phyloP scores from a whole-genome alignment of 2,329 filamentous ascomycete genomes.

The Phaeosphaeriaceae sp. region DNA sequence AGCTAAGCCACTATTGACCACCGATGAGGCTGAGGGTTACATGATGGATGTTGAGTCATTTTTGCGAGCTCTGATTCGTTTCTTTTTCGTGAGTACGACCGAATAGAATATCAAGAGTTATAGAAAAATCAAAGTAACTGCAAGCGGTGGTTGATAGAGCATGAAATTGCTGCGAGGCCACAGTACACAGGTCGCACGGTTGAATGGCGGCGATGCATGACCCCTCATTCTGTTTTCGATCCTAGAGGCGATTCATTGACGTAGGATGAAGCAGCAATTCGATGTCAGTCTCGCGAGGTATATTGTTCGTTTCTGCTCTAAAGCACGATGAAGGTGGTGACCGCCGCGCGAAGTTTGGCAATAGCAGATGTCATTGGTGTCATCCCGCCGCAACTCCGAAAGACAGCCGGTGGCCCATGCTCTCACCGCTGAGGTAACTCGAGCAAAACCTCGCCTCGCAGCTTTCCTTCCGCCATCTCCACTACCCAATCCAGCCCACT shows the following conservation, averaged over 20 bases:
- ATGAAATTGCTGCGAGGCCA: neutral
- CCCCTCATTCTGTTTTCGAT: no score
- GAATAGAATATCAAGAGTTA: neutral
- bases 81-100: neutral
- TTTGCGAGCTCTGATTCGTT: neutral
- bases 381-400: constrained; percentile 22
- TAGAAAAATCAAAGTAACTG: neutral
- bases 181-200: no score
- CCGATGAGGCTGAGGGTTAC: neutral
- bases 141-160: neutral
- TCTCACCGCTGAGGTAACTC: constrained; percentile 14
- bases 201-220: no score
- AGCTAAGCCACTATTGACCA: neutral
- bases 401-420: constrained; percentile 27
- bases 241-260: no score
- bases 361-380: constrained; percentile 24
- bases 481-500: constrained; percentile 28
- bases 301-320: neutral
- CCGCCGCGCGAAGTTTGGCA: neutral
- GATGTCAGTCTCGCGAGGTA: neutral
- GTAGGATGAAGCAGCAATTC: neutral
- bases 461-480: constrained; percentile 21
- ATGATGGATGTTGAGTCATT: neutral
- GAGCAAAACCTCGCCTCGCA: constrained; percentile 31
- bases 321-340: neutral